Base-by-base conservation (phyloP, 106 monocot genomes). In the Alisma plantagoaquatica region DNA sequence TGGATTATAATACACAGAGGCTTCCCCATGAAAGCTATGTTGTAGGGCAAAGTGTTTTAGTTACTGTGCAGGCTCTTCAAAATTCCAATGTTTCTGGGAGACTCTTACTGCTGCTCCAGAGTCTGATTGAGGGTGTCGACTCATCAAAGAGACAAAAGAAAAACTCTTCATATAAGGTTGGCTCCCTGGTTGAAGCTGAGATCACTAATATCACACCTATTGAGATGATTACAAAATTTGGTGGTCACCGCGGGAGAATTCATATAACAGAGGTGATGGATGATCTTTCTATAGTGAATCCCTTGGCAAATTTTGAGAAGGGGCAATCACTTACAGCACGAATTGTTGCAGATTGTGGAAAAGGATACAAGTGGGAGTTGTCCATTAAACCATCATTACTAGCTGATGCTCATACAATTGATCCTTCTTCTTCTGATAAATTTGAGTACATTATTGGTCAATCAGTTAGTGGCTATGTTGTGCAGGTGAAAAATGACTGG, bases 191-290 rank as follows among this genome's bases (percentile, higher is more conserved):
- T 74, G 70, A 82, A 60, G 89, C 78, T 22, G 96, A 98, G 94
- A 60, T 98, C 33, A 56, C 71, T 69, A 81, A 85, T 27, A 85
- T 82, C 48, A 89, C 76, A 27, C 68, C 81, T 27, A 53, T 84
- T 29, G 78, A 81, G 47, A 56, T 98, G 28, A 17, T 76, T 76
- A 10, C 84, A 54, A 98, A 78, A 63, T 71, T 89, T 81, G 81
- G 81, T 30, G 70, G 59, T 33, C 54, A 59, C 72, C 65, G 17
- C 56, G 89, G 96, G 16, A 67, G 81, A 79, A 49, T 89, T 53
- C 89, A 98, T 78, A 74, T 85, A 63, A 98, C 81, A 18, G 96
- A 98, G 84, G 96, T 84, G 1, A 23, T 66, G 54, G 81, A 81
- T 31, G 69, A 68, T 41, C 28, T 38, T 60, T 51, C 44, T 28